Conservation (phyloP, 495 filamentous ascomycete species). For the Penicillium maclennaniae region DNA sequence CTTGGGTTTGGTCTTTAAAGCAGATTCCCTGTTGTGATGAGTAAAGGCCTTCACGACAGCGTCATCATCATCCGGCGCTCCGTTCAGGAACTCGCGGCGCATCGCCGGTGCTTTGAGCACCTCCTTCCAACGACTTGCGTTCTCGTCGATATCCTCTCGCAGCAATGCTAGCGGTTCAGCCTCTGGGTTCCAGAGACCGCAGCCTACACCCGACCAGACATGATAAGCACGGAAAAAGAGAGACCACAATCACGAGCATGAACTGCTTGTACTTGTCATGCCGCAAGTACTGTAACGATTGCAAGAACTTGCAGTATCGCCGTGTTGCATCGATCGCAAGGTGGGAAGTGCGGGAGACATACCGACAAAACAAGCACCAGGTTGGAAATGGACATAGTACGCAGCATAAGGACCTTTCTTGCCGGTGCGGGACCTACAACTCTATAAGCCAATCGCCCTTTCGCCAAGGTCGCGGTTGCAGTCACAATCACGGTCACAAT, state of each 20-base stretch:
- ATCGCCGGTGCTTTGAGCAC: slow-evolving; percentile 57
- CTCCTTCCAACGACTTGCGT: slow-evolving; percentile 60
- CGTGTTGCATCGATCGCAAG: not conserved
- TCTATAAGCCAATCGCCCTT: slow-evolving; percentile 23
- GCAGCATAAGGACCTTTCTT: slow-evolving; percentile 81
- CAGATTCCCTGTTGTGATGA: slow-evolving; percentile 60
- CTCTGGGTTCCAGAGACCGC: slow-evolving; percentile 76
- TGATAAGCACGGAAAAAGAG: slow-evolving; percentile 1
- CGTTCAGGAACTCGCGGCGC: slow-evolving; percentile 59
- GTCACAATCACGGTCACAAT: slow-evolving; percentile 11
- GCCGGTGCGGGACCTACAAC: slow-evolving; percentile 67
- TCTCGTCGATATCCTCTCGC: slow-evolving; percentile 68
- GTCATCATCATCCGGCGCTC: slow-evolving; percentile 50
- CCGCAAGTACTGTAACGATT: not conserved
- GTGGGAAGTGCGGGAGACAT: slow-evolving; percentile 26
- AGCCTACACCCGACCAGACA: slow-evolving; percentile 47
- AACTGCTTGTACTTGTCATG: not conserved
- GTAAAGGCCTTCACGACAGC: slow-evolving; percentile 66
- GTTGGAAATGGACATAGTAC: slow-evolving; percentile 71
- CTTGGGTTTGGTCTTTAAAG: slow-evolving; percentile 82
- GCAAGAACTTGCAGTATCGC: not conserved
- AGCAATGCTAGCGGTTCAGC: slow-evolving; percentile 55
- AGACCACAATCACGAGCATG: not conserved
- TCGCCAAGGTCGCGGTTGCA: not conserved
- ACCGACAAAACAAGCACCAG: slow-evolving; percentile 59